Percentiles rank a stretch among this genome's conserved stretches.
Conservation (phyloP, 1,139 yeast genomes). For the Entelexis sorbosivorans region DNA sequence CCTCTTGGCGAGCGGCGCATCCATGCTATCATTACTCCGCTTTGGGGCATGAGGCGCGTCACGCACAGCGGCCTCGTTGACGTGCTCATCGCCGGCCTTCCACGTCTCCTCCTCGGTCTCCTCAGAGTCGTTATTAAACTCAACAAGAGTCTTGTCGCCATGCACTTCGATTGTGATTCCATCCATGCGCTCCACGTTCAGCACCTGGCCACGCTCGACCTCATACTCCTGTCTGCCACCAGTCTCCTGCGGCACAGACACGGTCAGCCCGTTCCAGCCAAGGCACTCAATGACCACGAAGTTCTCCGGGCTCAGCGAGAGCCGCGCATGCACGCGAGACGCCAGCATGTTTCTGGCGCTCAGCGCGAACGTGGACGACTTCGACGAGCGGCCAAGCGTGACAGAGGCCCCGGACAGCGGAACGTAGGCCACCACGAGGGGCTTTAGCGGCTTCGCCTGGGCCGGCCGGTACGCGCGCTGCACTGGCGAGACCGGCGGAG, state of each 20-base stretch:
- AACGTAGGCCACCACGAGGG: constrained; percentile 28
- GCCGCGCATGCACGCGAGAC: constrained; percentile 54
- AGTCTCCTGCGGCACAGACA: constrained; percentile 41
- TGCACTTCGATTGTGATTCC: constrained; percentile 54
- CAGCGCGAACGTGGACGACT: constrained; percentile 48
- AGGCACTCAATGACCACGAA: constrained; percentile 41
- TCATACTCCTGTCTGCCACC: constrained; percentile 17
- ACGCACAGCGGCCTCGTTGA: background rate
- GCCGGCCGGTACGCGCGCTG: background rate
- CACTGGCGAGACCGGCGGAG: constrained; percentile 13
- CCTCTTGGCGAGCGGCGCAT: background rate
- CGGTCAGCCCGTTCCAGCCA: constrained; percentile 61
- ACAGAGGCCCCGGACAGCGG: constrained; percentile 30
- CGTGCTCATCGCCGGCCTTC: constrained; percentile 3
- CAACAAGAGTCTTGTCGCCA: constrained; percentile 47
- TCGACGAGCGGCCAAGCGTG: constrained; percentile 55
- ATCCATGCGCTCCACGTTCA: constrained; percentile 44
- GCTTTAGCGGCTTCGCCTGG: constrained; percentile 24
- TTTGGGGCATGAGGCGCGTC: background rate
- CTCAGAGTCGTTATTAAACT: constrained; percentile 34
- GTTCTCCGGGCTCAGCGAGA: constrained; percentile 28
- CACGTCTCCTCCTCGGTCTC: constrained; percentile 18
- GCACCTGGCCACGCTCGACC: constrained; percentile 39
- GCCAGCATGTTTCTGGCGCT: constrained; percentile 47
- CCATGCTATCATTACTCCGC: background rate